phyloP scores from a whole-genome alignment of 768 basidiomycete genomes.

The Nidula microcarpa region DNA sequence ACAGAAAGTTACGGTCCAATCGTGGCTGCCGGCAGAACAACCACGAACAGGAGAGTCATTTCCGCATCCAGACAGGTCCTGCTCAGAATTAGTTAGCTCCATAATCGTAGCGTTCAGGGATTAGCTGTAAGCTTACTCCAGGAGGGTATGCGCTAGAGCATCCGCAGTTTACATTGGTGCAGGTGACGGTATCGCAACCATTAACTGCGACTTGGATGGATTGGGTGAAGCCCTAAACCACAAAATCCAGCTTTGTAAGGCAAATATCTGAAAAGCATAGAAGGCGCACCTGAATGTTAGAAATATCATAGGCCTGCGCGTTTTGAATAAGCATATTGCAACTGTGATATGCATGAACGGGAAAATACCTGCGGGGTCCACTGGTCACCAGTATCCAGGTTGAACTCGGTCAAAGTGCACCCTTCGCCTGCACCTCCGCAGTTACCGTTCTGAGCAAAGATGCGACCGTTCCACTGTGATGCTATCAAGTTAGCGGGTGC shows the following conservation, averaged over 20 bases:
- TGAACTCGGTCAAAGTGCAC: constrained; percentile 35
- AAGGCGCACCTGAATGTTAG: constrained; percentile 9
- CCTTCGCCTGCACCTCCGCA: constrained; percentile 35
- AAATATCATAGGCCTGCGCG: constrained; percentile 35
- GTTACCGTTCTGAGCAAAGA: constrained; percentile 31
- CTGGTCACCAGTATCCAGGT: constrained; percentile 28
- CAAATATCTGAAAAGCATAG: constrained; percentile 21
- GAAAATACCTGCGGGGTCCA: constrained; percentile 19
- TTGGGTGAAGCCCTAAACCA: constrained; percentile 30
- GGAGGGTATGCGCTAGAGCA: constrained; percentile 27
- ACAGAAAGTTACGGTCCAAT: constrained; percentile 30
- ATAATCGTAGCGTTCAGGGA: not conserved
- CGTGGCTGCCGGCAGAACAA: constrained; percentile 27
- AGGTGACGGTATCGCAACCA: constrained; percentile 35
- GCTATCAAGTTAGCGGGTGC: not conserved
- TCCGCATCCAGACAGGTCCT: constrained; percentile 35
- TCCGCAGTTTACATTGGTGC: constrained; percentile 32
- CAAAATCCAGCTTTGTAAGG: not conserved
- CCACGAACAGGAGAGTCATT: constrained; percentile 33
- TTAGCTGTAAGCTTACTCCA: constrained; percentile 18
- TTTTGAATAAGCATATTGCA: not conserved
- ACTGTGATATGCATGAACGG: not conserved
- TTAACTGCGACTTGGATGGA: constrained; percentile 28
- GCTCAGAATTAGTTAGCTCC: not conserved
- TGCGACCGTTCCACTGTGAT: constrained; percentile 35